Evolutionary conservation across 2,329 filamentous ascomycete species (phyloP).

Genomic region (Talaromyces verruculosus): DNA sequence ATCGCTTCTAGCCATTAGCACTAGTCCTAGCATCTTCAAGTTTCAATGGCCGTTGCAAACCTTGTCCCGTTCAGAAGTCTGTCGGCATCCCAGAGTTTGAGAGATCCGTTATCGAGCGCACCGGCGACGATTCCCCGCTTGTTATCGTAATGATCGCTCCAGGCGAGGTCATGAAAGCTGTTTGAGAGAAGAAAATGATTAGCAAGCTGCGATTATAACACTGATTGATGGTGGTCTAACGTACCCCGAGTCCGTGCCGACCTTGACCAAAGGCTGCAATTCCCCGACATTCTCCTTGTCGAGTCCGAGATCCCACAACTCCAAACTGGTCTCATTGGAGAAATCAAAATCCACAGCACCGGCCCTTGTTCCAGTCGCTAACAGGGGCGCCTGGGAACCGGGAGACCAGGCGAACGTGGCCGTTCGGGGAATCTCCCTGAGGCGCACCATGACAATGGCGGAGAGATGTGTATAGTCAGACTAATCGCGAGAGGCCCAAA

Average conservation of each 20-base stretch:
- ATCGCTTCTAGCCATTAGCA: slow-evolving; percentile 50
- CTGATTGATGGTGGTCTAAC: slow-evolving; percentile 25
- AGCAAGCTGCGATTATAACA: background rate
- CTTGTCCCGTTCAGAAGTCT: slow-evolving; percentile 57
- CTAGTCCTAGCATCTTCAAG: background rate
- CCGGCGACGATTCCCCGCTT: slow-evolving; percentile 89
- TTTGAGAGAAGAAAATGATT: background rate
- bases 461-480: slow-evolving; percentile 24
- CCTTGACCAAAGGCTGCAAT: slow-evolving; percentile 78
- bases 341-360: slow-evolving; percentile 97
- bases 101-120: slow-evolving; percentile 87
- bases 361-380: slow-evolving; percentile 91
- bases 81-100: slow-evolving; percentile 91
- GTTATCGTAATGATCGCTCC: slow-evolving; percentile 78
- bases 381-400: slow-evolving; percentile 70
- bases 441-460: slow-evolving; percentile 73
- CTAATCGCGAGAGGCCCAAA: slow-evolving; percentile 22
- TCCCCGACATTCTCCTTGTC: slow-evolving; percentile 73
- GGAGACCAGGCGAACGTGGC: slow-evolving; percentile 97
- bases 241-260: slow-evolving; percentile 85
- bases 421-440: slow-evolving; percentile 94
- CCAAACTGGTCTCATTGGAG: slow-evolving; percentile 92
- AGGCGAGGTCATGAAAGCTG: slow-evolving; percentile 96
- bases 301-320: slow-evolving; percentile 91
- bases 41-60: slow-evolving; percentile 37